A percentile compares a stretch with the other conserved stretches of the same genome.
Evolutionary conservation across 2,329 filamentous ascomycete species (phyloP).

Genomic region (Colletotrichum scovillei): DNA sequence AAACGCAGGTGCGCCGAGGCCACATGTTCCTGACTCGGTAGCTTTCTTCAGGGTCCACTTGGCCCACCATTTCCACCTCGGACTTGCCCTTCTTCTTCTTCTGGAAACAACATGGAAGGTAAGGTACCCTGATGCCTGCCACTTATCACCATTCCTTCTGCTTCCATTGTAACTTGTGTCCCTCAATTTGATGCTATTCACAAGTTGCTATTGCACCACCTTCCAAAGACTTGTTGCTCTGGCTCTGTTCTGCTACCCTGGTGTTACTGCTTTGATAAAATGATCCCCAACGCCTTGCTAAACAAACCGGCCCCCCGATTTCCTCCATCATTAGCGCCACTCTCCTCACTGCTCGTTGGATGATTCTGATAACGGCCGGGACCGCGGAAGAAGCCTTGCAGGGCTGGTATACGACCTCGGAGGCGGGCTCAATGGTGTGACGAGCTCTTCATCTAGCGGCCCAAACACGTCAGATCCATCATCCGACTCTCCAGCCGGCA

Average conservation of each 20-base stretch:
- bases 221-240: background rate
- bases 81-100: background rate
- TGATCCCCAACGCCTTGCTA: background rate
- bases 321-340: background rate
- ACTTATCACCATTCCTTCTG: background rate
- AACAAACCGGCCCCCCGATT: background rate
- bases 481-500: conserved; percentile 24
- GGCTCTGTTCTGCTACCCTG: background rate
- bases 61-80: background rate
- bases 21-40: conserved; percentile 17
- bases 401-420: conserved; percentile 18
- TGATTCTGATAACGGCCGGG: background rate
- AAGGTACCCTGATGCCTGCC: background rate
- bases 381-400: background rate
- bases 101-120: background rate
- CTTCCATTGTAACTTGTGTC: background rate
- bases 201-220: too few relatives aligned
- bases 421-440: conserved; percentile 29
- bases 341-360: background rate
- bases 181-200: too few relatives aligned
- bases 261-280: background rate
- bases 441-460: conserved; percentile 9
- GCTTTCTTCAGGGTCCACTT: background rate
- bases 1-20: background rate
- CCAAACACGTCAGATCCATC: conserved; percentile 14